Percentiles rank a stretch among this genome's conserved stretches.
These are phyloP conservation scores for Comarum palustre DNA, from an alignment of 306 rosid species.

Conservation along the genomic window DNA sequence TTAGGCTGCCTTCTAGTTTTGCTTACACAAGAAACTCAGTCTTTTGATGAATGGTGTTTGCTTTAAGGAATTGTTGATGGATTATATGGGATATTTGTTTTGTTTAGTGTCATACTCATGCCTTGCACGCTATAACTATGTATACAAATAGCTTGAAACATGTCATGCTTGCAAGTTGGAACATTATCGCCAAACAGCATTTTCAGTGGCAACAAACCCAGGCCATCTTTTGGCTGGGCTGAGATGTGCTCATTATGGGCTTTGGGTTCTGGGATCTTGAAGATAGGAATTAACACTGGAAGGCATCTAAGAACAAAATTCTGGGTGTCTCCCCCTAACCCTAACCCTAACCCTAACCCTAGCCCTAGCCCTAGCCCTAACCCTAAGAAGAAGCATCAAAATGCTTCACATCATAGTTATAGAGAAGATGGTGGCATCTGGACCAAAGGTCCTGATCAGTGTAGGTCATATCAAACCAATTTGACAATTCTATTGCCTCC, in stretches of 20 bases:
- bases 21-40: not conserved
- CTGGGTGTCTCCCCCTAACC: too few relatives aligned
- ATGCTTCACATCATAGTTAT: not conserved
- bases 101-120: not conserved
- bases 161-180: not conserved
- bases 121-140: slow-evolving; percentile 23
- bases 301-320: not conserved
- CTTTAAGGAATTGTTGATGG: slow-evolving; percentile 2
- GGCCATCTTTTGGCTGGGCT: not conserved
- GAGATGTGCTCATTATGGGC: not conserved
- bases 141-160: not conserved
- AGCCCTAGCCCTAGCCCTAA: not conserved
- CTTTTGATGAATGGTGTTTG: not conserved
- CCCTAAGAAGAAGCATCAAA: not conserved
- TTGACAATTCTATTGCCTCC: not conserved
- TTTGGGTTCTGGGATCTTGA: not conserved
- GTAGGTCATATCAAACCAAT: not conserved
- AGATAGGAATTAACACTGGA: not conserved
- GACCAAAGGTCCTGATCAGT: not conserved
- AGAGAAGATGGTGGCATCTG: not conserved
- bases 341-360: too few relatives aligned
- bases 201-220: not conserved
- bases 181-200: not conserved
- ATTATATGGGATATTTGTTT: not conserved
- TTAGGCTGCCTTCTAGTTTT: slow-evolving; percentile 2